These are phyloP conservation scores for Pisolithus marmoratus DNA, from an alignment of 768 basidiomycete species.

Conservation along the genomic window DNA sequence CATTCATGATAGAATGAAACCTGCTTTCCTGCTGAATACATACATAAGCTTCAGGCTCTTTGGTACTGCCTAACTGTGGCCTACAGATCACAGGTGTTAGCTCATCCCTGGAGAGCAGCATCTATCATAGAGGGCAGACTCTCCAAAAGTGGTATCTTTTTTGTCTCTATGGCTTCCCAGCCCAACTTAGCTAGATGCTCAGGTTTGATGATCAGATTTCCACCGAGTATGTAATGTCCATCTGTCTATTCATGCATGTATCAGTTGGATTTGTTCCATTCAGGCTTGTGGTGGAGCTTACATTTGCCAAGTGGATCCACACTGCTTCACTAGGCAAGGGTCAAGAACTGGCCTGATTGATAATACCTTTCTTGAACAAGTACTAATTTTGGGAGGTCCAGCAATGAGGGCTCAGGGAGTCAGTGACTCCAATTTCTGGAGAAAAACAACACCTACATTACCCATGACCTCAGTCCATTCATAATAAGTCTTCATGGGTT, in stretches of 20 bases:
- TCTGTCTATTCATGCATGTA: slow-evolving; percentile 21
- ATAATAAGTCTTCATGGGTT: slow-evolving; percentile 23
- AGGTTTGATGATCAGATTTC: slow-evolving; percentile 32
- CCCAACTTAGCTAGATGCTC: slow-evolving; percentile 34
- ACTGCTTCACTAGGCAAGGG: slow-evolving; percentile 29
- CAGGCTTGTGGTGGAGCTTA: slow-evolving; percentile 16
- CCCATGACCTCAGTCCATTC: slow-evolving; percentile 32
- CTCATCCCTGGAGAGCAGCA: slow-evolving; percentile 24
- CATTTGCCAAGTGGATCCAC: slow-evolving; percentile 35
- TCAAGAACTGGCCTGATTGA: slow-evolving; percentile 27
- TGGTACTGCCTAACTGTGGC: no score
- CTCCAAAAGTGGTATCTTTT: slow-evolving; percentile 23
- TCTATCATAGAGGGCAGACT: slow-evolving; percentile 30
- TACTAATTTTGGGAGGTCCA: slow-evolving; percentile 16
- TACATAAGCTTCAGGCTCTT: no score
- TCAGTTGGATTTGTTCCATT: background rate
- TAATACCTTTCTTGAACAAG: slow-evolving; percentile 29
- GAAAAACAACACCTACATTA: slow-evolving; percentile 27
- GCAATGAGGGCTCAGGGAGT: background rate
- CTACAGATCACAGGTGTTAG: background rate
- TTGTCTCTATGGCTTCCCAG: slow-evolving; percentile 31
- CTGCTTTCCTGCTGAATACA: no score
- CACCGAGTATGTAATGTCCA: slow-evolving; percentile 38
- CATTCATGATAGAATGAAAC: background rate
- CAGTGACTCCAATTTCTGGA: background rate